Evolutionary conservation across 2,329 filamentous ascomycete genomes (phyloP), one percentile per base, ranked within the genome.

Genomic region (Fusarium pseudonygamai): DNA sequence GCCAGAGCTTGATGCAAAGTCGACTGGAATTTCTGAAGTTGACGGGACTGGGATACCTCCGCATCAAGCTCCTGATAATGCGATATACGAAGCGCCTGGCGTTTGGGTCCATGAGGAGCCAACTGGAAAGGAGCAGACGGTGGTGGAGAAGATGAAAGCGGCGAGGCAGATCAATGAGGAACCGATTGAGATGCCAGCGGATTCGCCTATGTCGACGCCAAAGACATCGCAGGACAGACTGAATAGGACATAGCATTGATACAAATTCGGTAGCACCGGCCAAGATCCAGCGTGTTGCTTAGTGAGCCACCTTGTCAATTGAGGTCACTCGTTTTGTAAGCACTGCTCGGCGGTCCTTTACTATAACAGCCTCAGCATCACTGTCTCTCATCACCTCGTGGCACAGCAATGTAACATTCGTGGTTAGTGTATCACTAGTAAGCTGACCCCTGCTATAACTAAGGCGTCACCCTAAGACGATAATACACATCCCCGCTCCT

Each of bases 141-240:
- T 24, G 16, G 22, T 43, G 22, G 36, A 57, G 9, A 34, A 26
- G 34, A 32, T 43, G 4, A n/a, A 49, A 0, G 18, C 18, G 7
- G 40, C 39, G 3, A 28, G n/a, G 4, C 60, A 43, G 12, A 55
- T 64, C 7, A 66, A 66, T 39, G 24, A 42, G 42, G 63, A 58
- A 9, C 63, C 63, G 12, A 16, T 65, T 20, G 63, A 64, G 22
- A 47, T 66, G 18, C 60, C 63, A 0, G 60, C 47, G 15, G 60
- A 65, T 22, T n/a, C 20, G 9, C 45, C 40, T 2, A 24, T 65
- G 22, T 58, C 60, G 14, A 49, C 60, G 5, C 49, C 63, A 0
- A 66, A 49, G 63, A 57, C 30, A 6, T 66, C 63, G 2, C 47
- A 65, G 46, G 47, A 65, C 4, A 53, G 26, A 2, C 24, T 37